These are phyloP conservation scores for Aurinia saxatilis DNA, from an alignment of 345 rosid genomes.

Conservation along the genomic window DNA sequence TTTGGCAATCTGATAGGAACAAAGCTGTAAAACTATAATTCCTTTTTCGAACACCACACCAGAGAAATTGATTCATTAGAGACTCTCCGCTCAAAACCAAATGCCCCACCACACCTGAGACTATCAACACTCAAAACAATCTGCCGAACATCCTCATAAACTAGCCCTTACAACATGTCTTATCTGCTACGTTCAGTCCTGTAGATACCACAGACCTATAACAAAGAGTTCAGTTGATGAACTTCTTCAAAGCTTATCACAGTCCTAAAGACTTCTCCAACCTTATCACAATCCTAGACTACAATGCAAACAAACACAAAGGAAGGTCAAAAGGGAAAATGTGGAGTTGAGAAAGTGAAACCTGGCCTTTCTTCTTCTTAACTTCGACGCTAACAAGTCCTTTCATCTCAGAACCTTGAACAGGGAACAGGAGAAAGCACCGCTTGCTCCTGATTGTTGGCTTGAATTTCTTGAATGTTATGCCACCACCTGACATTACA, in stretches of 20 bases:
- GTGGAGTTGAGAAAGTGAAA: slow-evolving; percentile 23
- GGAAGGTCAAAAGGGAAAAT: background rate
- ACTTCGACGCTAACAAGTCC: slow-evolving; percentile 88
- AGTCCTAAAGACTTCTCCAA: too few species aligned
- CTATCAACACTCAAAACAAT: background rate
- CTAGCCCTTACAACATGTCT: background rate
- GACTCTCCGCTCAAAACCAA: background rate
- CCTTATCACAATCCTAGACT: background rate
- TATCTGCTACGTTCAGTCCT: background rate
- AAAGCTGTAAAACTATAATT: background rate
- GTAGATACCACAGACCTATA: too few species aligned
- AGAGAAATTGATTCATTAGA: background rate
- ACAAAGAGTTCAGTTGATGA: background rate
- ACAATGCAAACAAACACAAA: background rate
- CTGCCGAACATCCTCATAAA: background rate
- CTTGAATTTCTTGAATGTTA: slow-evolving; percentile 64
- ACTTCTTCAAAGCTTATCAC: background rate
- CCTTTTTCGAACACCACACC: background rate
- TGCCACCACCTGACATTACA: slow-evolving; percentile 82
- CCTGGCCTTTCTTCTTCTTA: slow-evolving; percentile 92
- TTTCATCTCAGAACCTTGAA: slow-evolving; percentile 79
- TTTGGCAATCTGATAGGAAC: background rate
- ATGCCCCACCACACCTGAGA: background rate
- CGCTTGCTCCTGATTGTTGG: slow-evolving; percentile 60
- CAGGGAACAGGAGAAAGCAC: slow-evolving; percentile 81